Evolutionary conservation across 129 eudicot genomes (phyloP).

Genomic region (Arctium lappa): DNA sequence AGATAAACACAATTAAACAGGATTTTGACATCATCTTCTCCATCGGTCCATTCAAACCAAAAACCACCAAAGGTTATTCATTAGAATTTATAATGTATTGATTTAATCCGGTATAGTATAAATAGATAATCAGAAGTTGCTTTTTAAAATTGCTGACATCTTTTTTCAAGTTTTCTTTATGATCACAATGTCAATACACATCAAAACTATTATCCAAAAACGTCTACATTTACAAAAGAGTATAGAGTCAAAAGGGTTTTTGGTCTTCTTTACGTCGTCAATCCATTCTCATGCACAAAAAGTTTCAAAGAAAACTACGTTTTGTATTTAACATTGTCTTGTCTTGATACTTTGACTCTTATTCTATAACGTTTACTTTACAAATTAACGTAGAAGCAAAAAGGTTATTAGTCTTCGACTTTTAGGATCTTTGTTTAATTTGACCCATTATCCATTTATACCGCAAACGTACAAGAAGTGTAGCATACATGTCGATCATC

Average conservation of each 20-base stretch:
- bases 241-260: neutral
- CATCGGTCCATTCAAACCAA: no score
- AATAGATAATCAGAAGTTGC: no score
- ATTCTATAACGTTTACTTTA: neutral
- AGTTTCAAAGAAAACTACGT: neutral
- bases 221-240: neutral
- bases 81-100: no score
- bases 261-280: neutral
- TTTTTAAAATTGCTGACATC: neutral
- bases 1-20: no score
- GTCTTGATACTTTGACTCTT: neutral
- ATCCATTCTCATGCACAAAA: neutral
- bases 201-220: neutral
- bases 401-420: neutral
- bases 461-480: no score
- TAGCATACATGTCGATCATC: no score
- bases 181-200: neutral
- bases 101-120: no score
- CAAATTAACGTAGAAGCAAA: neutral
- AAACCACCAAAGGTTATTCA: no score
- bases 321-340: neutral
- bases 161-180: neutral
- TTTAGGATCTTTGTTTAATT: neutral
- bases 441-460: neutral
- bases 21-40: no score